Conservation (phyloP, 495 filamentous ascomycete species). For the Hypoxylon lienhwacheense region DNA sequence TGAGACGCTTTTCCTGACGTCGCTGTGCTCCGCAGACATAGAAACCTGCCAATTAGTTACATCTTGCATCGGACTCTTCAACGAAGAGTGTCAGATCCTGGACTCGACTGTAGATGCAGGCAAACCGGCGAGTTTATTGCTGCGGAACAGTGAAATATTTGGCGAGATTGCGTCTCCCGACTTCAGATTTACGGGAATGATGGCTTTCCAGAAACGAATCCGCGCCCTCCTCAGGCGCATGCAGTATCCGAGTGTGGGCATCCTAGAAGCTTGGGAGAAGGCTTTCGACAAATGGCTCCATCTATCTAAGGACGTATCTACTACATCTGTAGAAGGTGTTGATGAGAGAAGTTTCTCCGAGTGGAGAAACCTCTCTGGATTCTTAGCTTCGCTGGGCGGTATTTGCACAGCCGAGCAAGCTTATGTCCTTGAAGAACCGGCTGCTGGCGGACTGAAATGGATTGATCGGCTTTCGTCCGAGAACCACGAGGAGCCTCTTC, state of each 20-base stretch:
- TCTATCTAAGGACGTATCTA: constrained; percentile 61
- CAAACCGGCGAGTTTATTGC: constrained; percentile 54
- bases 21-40: constrained; percentile 64
- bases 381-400: constrained; percentile 66
- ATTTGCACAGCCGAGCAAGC: constrained; percentile 64
- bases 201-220: constrained; percentile 66
- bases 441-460: constrained; percentile 60
- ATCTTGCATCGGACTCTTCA: constrained; percentile 61
- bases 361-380: constrained; percentile 68
- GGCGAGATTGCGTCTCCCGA: constrained; percentile 62
- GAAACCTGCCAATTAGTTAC: constrained; percentile 64
- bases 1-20: constrained; percentile 61
- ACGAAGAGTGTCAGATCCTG: constrained; percentile 61
- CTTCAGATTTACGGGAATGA: constrained; percentile 65
- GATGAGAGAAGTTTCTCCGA: constrained; percentile 59
- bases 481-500: constrained; percentile 57
- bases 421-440: constrained; percentile 55
- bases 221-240: constrained; percentile 59
- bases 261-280: constrained; percentile 64
- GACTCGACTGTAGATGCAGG: constrained; percentile 50
- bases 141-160: constrained; percentile 63
- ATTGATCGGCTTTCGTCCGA: constrained; percentile 63
- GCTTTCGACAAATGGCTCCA: constrained; percentile 64
- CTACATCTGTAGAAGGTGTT: constrained; percentile 48
- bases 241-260: constrained; percentile 60